Evolutionary conservation across 1,284 basidiomycete genomes (phyloP).

Genomic region (Cystobasidium slooffiae): DNA sequence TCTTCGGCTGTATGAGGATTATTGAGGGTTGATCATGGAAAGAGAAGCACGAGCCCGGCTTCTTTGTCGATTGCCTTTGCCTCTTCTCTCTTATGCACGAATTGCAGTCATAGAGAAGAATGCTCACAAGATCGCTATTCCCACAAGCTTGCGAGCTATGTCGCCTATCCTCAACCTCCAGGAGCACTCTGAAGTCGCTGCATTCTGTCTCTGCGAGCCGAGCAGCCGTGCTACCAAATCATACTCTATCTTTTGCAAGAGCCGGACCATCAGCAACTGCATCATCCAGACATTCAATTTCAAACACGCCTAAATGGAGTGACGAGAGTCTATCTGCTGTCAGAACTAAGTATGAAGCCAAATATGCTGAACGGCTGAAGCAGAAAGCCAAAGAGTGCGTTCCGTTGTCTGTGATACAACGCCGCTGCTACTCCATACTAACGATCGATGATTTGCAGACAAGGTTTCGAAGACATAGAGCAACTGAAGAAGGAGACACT

Average conservation of each 20-base stretch:
- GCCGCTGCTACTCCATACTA: background rate
- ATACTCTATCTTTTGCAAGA: conserved; percentile 2
- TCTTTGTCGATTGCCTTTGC: background rate
- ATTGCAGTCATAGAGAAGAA: background rate
- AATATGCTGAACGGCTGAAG: conserved; percentile 48
- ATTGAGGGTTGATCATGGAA: background rate
- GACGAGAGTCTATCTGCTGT: conserved; percentile 24
- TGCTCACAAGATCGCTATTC: background rate
- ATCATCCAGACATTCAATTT: conserved; percentile 23
- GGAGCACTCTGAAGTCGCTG: conserved; percentile 1
- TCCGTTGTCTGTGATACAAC: background rate
- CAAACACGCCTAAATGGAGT: conserved; percentile 34
- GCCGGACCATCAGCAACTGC: conserved; percentile 13
- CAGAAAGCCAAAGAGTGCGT: conserved; percentile 47
- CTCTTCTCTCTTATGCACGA: background rate
- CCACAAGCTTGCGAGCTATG: conserved; percentile 17
- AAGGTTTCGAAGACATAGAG: conserved; percentile 48
- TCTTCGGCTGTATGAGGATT: background rate
- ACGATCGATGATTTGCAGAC: conserved; percentile 20
- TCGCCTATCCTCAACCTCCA: background rate
- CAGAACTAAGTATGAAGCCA: conserved; percentile 46
- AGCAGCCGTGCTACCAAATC: conserved; percentile 25
- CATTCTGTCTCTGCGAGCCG: conserved; percentile 7
- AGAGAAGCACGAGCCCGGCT: conserved; percentile 3
- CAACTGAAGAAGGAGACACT: conserved; percentile 44